Conservation (phyloP, 23 red algal species). For the Cyanidium caldarium region DNA sequence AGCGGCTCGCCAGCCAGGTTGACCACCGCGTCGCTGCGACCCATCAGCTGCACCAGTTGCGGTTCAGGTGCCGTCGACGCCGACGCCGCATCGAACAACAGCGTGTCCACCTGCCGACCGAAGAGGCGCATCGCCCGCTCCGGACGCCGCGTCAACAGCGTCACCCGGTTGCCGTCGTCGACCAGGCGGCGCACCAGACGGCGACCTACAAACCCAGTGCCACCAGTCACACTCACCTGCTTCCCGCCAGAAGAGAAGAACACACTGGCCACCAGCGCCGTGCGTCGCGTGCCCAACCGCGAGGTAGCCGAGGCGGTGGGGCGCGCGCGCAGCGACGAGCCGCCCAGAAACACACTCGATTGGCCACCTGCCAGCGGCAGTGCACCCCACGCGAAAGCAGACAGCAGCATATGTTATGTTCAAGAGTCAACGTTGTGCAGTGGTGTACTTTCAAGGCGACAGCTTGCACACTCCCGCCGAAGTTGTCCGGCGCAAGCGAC, state of each 20-base stretch:
- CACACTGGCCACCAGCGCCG: too few relatives aligned
- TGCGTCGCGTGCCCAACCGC: too few relatives aligned
- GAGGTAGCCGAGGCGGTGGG: too few relatives aligned
- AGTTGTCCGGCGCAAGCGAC: too few relatives aligned
- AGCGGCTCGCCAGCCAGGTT: constrained; percentile 73
- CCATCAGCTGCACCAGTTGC: constrained; percentile 8
- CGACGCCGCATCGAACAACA: not conserved
- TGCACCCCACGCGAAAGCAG: too few relatives aligned
- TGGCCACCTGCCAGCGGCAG: too few relatives aligned
- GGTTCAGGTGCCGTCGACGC: not conserved
- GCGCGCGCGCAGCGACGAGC: too few relatives aligned
- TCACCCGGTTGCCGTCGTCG: not conserved
- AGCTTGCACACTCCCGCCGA: too few relatives aligned
- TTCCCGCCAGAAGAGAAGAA: not conserved
- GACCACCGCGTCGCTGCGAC: constrained; percentile 45
- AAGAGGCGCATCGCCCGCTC: not conserved
- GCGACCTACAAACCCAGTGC: constrained; percentile 74
- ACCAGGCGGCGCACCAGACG: constrained; percentile 29
- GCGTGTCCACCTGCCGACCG: not conserved
- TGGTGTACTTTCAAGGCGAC: too few relatives aligned
- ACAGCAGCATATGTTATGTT: too few relatives aligned
- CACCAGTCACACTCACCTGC: constrained; percentile 38
- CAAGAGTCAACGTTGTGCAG: too few relatives aligned
- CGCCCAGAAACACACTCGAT: too few relatives aligned
- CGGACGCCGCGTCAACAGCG: not conserved